These are phyloP conservation scores for Rubia tinctorum DNA, from an alignment of 305 asterid genomes.

Conservation along the genomic window DNA sequence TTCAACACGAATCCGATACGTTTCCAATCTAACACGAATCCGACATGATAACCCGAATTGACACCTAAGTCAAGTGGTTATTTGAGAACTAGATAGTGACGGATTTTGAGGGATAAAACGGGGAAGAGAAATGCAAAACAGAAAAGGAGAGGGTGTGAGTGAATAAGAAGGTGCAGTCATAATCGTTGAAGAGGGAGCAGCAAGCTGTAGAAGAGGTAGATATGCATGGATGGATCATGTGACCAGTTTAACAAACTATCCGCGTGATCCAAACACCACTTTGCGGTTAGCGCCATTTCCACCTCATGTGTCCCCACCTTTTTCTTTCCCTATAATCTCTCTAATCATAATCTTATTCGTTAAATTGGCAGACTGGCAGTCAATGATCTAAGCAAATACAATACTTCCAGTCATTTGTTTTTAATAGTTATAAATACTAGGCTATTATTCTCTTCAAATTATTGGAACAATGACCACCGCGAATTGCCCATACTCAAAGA, in stretches of 20 bases:
- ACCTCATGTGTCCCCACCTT: constrained; percentile 11
- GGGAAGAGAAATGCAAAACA: too few relatives aligned
- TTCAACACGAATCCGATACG: too few relatives aligned
- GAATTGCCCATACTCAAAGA: too few relatives aligned
- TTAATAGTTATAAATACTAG: background rate
- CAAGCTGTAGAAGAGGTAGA: background rate
- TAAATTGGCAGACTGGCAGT: background rate
- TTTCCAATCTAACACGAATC: too few relatives aligned
- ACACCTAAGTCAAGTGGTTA: too few relatives aligned
- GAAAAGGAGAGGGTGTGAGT: background rate
- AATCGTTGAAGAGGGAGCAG: constrained; percentile 23
- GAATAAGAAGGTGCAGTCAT: constrained; percentile 13
- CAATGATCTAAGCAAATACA: background rate
- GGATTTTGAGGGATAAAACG: too few relatives aligned
- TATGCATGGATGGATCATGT: constrained; percentile 43
- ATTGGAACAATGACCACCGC: too few relatives aligned
- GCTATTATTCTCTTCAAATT: background rate
- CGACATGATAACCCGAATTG: too few relatives aligned
- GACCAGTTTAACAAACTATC: constrained; percentile 35
- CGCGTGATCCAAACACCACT: constrained; percentile 33
- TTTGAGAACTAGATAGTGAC: too few relatives aligned
- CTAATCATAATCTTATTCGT: background rate
- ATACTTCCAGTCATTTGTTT: background rate
- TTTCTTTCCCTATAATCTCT: background rate
- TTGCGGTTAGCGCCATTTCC: constrained; percentile 21